Percentiles rank a stretch among this genome's conserved stretches.
These are phyloP conservation scores for Rhynchospora pubera DNA, from an alignment of 176 grass and related monocot species.

Conservation along the genomic window DNA sequence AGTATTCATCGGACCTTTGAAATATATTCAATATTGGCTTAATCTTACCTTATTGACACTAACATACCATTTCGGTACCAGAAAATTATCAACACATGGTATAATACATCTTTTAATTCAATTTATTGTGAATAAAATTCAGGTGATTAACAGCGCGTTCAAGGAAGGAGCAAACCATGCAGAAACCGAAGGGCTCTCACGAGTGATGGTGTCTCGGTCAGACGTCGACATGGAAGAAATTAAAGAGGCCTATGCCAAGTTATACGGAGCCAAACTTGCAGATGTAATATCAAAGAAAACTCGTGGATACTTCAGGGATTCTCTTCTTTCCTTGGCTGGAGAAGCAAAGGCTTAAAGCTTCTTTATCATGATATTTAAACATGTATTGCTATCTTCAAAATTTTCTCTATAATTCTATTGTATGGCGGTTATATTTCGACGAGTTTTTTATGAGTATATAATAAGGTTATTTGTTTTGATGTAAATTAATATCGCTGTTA, in stretches of 20 bases:
- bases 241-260: constrained; percentile 35
- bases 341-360: constrained; percentile 21
- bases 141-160: constrained; percentile 47
- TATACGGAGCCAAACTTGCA: constrained; percentile 49
- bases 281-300: constrained; percentile 48
- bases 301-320: constrained; percentile 66
- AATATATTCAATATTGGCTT: background rate
- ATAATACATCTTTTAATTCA: background rate
- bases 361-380: background rate
- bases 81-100: background rate
- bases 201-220: constrained; percentile 65
- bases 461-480: background rate
- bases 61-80: background rate
- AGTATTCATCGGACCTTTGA: background rate
- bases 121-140: background rate
- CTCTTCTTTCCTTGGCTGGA: constrained; percentile 61
- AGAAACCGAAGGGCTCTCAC: constrained; percentile 48
- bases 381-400: background rate
- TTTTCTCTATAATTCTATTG: background rate
- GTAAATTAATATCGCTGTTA: background rate
- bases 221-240: constrained; percentile 73
- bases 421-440: background rate
- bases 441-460: background rate
- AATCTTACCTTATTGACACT: background rate
- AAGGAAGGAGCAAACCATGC: constrained; percentile 41